These are phyloP conservation scores for Volutella citrinella DNA, from an alignment of 2,329 filamentous ascomycete genomes.

Conservation along the genomic window DNA sequence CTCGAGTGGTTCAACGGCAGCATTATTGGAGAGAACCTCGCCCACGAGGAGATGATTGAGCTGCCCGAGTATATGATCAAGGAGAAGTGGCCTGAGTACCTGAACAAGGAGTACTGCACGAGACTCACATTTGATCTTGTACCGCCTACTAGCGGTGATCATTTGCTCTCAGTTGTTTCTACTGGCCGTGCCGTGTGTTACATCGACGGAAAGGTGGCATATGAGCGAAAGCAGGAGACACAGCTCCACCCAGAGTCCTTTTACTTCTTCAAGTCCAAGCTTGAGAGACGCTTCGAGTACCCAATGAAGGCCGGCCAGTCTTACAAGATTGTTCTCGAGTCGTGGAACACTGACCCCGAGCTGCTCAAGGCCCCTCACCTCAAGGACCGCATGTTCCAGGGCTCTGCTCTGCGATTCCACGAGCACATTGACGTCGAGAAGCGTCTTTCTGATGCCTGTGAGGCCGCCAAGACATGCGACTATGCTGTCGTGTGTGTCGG, in stretches of 20 bases:
- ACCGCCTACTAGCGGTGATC: slow-evolving; percentile 3
- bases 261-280: slow-evolving; percentile 7
- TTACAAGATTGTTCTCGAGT: slow-evolving; percentile 3
- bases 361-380: slow-evolving; percentile 3
- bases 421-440: slow-evolving; percentile 4
- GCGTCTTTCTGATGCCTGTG: not conserved
- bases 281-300: slow-evolving; percentile 5
- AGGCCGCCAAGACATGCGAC: not conserved
- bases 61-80: slow-evolving; percentile 14
- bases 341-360: slow-evolving; percentile 9
- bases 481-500: slow-evolving; percentile 6
- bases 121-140: slow-evolving; percentile 7
- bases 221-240: slow-evolving; percentile 2
- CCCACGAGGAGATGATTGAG: slow-evolving; percentile 1
- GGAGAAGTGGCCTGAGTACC: slow-evolving; percentile 10
- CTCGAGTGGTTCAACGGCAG: slow-evolving; percentile 9
- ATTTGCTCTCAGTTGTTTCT: slow-evolving; percentile 8
- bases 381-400: slow-evolving; percentile 11
- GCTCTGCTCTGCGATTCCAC: slow-evolving; percentile 7
- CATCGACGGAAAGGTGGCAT: slow-evolving; percentile 4
- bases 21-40: slow-evolving; percentile 7
- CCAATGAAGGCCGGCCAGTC: not conserved
- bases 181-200: slow-evolving; percentile 7
- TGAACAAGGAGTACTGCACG: slow-evolving; percentile 8
- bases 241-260: slow-evolving; percentile 4